These are phyloP conservation scores for Corynespora cassiicola DNA, from an alignment of 2,329 filamentous ascomycete species.

Conservation along the genomic window DNA sequence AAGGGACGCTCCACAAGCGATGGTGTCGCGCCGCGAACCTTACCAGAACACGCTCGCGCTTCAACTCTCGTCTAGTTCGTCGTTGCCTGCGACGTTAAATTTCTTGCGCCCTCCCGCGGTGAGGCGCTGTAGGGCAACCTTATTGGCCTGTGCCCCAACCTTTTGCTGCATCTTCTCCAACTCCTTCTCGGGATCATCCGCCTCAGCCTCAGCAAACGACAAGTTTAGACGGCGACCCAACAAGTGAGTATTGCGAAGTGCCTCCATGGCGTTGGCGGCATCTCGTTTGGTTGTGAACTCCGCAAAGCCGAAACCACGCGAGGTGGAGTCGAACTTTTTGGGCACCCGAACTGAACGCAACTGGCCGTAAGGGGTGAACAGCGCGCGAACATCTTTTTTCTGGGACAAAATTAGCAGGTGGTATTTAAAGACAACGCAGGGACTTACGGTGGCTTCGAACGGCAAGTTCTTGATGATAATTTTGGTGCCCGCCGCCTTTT, in stretches of 20 bases:
- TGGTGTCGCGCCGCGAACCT: conserved; percentile 38
- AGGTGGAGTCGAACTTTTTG: conserved; percentile 88
- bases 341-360: conserved; percentile 91
- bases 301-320: conserved; percentile 95
- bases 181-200: conserved; percentile 91
- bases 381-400: conserved; percentile 86
- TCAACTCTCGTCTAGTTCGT: conserved; percentile 59
- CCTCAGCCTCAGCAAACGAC: conserved; percentile 88
- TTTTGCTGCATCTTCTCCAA: conserved; percentile 98
- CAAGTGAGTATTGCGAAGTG: conserved; percentile 90
- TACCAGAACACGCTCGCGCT: conserved; percentile 35
- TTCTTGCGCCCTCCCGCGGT: conserved; percentile 83
- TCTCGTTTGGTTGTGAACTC: conserved; percentile 93
- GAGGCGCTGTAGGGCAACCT: conserved; percentile 87
- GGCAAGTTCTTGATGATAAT: conserved; percentile 98
- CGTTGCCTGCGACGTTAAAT: conserved; percentile 79
- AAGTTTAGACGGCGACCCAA: conserved; percentile 88
- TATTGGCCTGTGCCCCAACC: conserved; percentile 87
- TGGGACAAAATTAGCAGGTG: conserved; percentile 26
- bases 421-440: no score
- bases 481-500: conserved; percentile 85
- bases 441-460: conserved; percentile 72
- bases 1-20: conserved; percentile 30
- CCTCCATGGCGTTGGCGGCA: conserved; percentile 88
- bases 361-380: conserved; percentile 90